Evolutionary conservation across 1,284 basidiomycete species (phyloP), one percentile per base, ranked within the genome.

Genomic region (Agroathelia rolfsii): DNA sequence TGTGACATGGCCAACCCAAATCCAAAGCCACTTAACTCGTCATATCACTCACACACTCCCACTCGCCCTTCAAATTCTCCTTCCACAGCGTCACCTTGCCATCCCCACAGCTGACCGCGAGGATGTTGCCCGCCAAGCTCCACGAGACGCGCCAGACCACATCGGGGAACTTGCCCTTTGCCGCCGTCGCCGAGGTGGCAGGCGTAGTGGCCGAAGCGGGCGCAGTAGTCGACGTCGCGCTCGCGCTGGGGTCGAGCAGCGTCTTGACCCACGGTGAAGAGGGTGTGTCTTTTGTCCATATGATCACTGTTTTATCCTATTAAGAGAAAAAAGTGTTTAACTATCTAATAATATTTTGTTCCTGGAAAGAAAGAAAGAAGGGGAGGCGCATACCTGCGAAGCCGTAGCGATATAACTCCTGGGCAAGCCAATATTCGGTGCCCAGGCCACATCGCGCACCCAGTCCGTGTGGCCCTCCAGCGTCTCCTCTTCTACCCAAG

Each of bases 41-140:
- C 69, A 93, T 80, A 49, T 94, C 88, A 52, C 83, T 90, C 36
- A 97, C 89, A 54, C 92, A 94, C 58, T 97, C 94, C 89, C 94
- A 98, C 14, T 72, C 66, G 13, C 88, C 85, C 54, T 89, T 90
- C 49, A 96, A 61, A 53, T 88, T 94, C 64, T 98, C 94, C 63
- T 98, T 98, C 94, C 93, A 98, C 34, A 98, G 64, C 9, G 85
- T 92, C 18, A 98, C 92, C 61, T 96, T 96, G 16, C 95, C 94
- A 55, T 98, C 95, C 10, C 93, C 94, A 58, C 92, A 95, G 56
- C 89, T 94, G 24, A 97, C 95, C 0, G 94, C 93, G 29, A 98
- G 69, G 35, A 98, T 77, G 51, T 97, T 97, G 13, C 95, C 94
- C 3, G 92, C 89, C 28, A 97, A 70, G 47, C 88, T 93, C 94